Evolutionary conservation across 208 protist species (phyloP), one percentile per base, ranked within the genome.

Genomic region (Chromosphaera perkinsii): DNA sequence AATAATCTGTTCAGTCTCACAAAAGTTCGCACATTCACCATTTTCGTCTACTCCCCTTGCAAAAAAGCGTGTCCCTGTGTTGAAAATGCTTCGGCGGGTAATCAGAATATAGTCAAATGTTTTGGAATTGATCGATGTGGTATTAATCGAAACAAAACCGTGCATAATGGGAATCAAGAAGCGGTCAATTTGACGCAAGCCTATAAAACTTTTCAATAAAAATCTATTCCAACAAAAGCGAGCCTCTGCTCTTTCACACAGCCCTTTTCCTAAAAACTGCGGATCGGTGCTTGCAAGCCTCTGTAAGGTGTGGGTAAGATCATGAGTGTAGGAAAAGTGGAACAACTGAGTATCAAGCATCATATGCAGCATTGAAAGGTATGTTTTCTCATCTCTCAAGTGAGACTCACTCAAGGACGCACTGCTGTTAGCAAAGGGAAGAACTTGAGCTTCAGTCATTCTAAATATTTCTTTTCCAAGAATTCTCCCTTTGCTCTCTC

Each of bases 1-100:
- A 24, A 86, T 36, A 0, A 87, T 56, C 42, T 88, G 82, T 75
- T 89, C 85, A 5, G 81, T 87, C 45, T 88, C 85, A 37, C 79
- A 82, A 48, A 78, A 88, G 59, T 90, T 90, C 37, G 85, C 80
- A 7, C 80, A 70, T 36, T 79, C 33, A 32, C 83, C 81, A 0
- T 64, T 22, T 17, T 52, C 40, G 56, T 88, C 80, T 1, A 78
- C 65, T 29, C 85, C 85, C 24, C 85, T 58, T 5, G 48, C 67
- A 63, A 83, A 43, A 52, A 76, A 88, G 33, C 84, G 47, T 4
- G 78, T 66, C 27, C 84, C 84, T 52, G 73, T 67, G 45, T 73
- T 58, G 10, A 52, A 62, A 29, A 5, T 27, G 49, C 48, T 39
- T 14, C 45, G 14, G 32, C 62, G 22, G 10, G 55, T 55, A 22